Base-by-base conservation (phyloP, 2,329 filamentous ascomycete species). In the Ampelomyces quisqualis region DNA sequence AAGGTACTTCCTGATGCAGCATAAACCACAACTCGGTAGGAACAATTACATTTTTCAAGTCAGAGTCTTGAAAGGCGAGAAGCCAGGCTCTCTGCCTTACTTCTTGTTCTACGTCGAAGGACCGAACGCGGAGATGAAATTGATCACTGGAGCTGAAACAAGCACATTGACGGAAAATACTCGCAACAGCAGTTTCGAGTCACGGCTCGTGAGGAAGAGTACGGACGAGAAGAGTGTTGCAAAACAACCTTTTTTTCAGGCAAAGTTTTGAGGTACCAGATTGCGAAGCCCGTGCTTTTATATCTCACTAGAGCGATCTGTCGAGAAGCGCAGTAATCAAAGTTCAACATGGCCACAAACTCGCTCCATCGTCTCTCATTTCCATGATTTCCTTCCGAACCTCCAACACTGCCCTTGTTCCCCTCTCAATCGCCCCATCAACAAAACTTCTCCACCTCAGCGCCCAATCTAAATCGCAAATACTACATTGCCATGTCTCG, bases 381-480 rank as follows among this genome's bases (percentile, higher is more conserved):
- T 10, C 37, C 2, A 20, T 36, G 4, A 49, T 9, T 22, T 57
- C 51, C 13, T 51, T 57, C 26, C 51, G 53, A 3, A 69, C 55
- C 6, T 55, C 56, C 40, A 56, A 49, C 7, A 66, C 69, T 8
- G 62, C 69, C 28, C 62, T 55, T 2, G 70, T 68, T 0, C 73
- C 73, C 22, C 73, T 71, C 35, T 76, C 71, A 28, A 77, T 75
- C 0, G 74, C 74, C 1, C 74, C 74, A 45, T 77, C 75, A 9
- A 76, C 75, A 26, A 76, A 76, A 15, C 73, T 71, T 1, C 74
- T 60, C 74, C 75, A 77, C 0, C 73, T 73, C 6, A 72, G 48
- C 2, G 73, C 74, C 73, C 74, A 77, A 32, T 77, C 74, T 0
- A 73, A 71, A 37, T 73, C 0, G 73, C 73, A 61, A 77, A 77